Conservation (phyloP, 208 protist species). For the Leptomonas seymouri region DNA sequence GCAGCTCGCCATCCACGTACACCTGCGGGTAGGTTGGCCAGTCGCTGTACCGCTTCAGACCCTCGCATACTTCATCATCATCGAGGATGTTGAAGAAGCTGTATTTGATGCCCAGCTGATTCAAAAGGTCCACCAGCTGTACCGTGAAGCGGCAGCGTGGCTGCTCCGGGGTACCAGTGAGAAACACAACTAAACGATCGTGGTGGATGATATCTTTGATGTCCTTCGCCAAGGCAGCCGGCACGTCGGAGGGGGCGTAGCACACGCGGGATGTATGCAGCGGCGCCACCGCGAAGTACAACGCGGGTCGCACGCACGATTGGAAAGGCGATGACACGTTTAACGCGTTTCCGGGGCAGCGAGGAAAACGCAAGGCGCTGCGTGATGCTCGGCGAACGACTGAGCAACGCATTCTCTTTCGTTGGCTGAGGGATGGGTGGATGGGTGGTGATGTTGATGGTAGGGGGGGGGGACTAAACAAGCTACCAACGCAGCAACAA, state of each 20-base stretch:
- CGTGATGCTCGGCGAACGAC: too few species aligned
- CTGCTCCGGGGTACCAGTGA: constrained; percentile 86
- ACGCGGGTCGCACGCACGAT: not conserved
- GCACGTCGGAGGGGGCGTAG: constrained; percentile 51
- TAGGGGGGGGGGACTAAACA: too few species aligned
- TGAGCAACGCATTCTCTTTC: too few species aligned
- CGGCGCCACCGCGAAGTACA: not conserved
- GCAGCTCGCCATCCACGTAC: constrained; percentile 90
- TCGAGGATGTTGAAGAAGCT: constrained; percentile 90
- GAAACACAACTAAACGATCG: constrained; percentile 86
- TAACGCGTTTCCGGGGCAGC: not conserved
- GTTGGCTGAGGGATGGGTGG: not conserved
- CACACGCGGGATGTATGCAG: constrained; percentile 31
- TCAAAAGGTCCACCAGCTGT: constrained; percentile 80
- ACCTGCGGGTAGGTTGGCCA: constrained; percentile 95
- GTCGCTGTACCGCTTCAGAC: constrained; percentile 90
- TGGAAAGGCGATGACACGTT: too few species aligned
- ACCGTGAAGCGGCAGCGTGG: constrained; percentile 92
- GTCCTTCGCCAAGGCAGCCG: constrained; percentile 54
- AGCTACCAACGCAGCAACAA: too few species aligned
- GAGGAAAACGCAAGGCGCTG: not conserved
- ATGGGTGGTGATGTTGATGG: too few species aligned
- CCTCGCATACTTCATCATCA: constrained; percentile 90
- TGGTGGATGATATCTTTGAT: constrained; percentile 74
- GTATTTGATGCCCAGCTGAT: constrained; percentile 78